Conservation (phyloP, 2,329 filamentous ascomycete species). For the Botrytis tulipae region DNA sequence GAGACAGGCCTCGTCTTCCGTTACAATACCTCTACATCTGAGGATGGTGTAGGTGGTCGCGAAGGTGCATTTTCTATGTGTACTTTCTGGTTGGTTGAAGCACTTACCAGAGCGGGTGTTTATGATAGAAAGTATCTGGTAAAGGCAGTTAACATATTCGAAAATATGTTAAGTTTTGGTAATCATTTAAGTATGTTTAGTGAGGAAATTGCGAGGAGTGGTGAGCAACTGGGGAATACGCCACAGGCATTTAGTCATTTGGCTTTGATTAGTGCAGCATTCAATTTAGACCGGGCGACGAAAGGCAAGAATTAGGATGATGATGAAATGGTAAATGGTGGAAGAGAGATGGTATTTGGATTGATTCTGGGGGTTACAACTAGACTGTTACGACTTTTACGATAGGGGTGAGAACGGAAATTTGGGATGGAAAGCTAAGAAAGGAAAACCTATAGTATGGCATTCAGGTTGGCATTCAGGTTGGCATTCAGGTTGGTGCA, state of each 20-base stretch:
- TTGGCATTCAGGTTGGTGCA: neutral
- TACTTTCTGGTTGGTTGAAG: slow-evolving; percentile 80
- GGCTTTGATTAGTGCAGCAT: slow-evolving; percentile 72
- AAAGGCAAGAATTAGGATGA: neutral
- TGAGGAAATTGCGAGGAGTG: slow-evolving; percentile 71
- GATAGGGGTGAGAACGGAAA: neutral
- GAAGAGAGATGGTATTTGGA: neutral
- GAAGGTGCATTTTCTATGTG: slow-evolving; percentile 81
- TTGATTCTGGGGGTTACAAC: neutral
- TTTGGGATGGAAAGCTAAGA: no score
- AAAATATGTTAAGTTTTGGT: slow-evolving; percentile 73
- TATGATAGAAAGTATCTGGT: slow-evolving; percentile 64
- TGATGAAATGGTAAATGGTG: neutral
- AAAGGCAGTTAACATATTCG: slow-evolving; percentile 66
- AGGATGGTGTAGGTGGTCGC: slow-evolving; percentile 71
- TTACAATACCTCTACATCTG: slow-evolving; percentile 66
- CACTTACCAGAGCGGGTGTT: slow-evolving; percentile 64
- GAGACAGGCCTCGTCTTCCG: slow-evolving; percentile 74
- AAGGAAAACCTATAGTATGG: neutral
- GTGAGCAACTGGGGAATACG: slow-evolving; percentile 77
- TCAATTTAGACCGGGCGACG: slow-evolving; percentile 63
- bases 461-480: no score
- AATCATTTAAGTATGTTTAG: slow-evolving; percentile 79
- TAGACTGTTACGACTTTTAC: neutral
- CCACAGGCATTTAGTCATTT: slow-evolving; percentile 78